phyloP scores from a whole-genome alignment of 2,329 filamentous ascomycete species.

The Plenodomus lindquistii region DNA sequence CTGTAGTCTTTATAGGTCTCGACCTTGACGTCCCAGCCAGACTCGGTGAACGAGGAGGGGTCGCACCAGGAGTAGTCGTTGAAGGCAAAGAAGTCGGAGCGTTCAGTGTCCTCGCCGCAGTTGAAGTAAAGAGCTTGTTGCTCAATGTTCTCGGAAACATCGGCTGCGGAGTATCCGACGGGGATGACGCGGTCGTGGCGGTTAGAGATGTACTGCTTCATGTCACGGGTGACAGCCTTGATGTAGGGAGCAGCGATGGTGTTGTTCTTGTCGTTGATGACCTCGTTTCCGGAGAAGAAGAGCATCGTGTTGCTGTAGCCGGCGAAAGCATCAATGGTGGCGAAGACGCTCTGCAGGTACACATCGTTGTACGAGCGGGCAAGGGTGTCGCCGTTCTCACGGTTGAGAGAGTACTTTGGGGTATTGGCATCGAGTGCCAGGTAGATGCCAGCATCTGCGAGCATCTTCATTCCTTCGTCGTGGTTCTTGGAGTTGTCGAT shows the following conservation, averaged over 20 bases:
- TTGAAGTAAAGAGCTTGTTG: conserved; percentile 91
- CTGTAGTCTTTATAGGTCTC: conserved; percentile 42
- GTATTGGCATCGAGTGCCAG: conserved; percentile 90
- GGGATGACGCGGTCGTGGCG: conserved; percentile 69
- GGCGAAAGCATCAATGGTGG: conserved; percentile 75
- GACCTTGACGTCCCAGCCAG: conserved; percentile 70
- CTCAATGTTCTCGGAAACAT: conserved; percentile 81
- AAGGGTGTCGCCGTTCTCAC: conserved; percentile 61
- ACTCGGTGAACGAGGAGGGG: conserved; percentile 63
- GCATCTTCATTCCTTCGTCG: conserved; percentile 79
- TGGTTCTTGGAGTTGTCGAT: conserved; percentile 85
- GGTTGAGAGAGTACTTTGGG: conserved; percentile 84
- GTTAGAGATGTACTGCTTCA: conserved; percentile 79
- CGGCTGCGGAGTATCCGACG: conserved; percentile 81
- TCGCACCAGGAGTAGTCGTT: conserved; percentile 81
- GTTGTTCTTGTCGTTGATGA: conserved; percentile 68
- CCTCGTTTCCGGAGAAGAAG: conserved; percentile 80
- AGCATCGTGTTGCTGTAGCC: conserved; percentile 84
- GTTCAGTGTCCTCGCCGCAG: conserved; percentile 82
- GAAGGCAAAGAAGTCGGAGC: conserved; percentile 86
- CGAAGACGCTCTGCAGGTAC: conserved; percentile 84
- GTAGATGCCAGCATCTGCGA: conserved; percentile 87
- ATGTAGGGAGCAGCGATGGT: conserved; percentile 71
- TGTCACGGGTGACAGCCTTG: conserved; percentile 74
- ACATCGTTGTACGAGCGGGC: conserved; percentile 77